Evolutionary conservation across 495 filamentous ascomycete species (phyloP), one percentile per base, ranked within the genome.

Genomic region (Astrothelium macrocarpum): DNA sequence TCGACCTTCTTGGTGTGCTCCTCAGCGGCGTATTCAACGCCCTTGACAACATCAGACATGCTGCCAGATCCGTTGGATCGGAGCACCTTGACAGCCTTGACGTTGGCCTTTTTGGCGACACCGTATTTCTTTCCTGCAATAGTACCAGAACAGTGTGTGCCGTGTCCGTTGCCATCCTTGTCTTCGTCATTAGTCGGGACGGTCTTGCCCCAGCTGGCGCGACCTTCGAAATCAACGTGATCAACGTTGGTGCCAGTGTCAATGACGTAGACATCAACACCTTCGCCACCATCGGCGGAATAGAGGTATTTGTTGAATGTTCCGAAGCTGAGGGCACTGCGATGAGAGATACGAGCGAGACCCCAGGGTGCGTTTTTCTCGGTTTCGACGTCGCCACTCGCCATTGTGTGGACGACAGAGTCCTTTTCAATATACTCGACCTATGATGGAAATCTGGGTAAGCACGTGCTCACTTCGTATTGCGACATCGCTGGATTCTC

Each of bases 251-350:
- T 94, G 69, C 95, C 95, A 58, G 95, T 99, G 77, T 99, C 95
- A 74, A 99, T 95, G 63, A 97, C 89, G 74, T 99, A 99, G 65
- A 91, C 95, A 80, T 99, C 95, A 72, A 99, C 94, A 76, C 95
- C 95, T 79, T 97, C 92, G 73, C 95, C 95, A 72, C 90, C 92
- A 49, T 95, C 87, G 49, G 83, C 85, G 31, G 92, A 84, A 73
- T 93, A 97, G 16, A 97, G 82, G 78, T 97, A 99, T 79, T 97
- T 97, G 83, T 96, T 97, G 83, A 93, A 97, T 74, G 84, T 90
- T 66, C 88, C 87, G 75, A 97, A 97, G 71, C 81, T 83, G 65
- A 99, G 84, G 69, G 80, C 78, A 65, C 95, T 82, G 62, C 95
- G 89, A 79, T 97, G 93, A 25, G 95, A 99, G 78, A 99, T 90